Conservation (phyloP, 1,284 basidiomycete genomes). For the Ustilago esculenta region DNA sequence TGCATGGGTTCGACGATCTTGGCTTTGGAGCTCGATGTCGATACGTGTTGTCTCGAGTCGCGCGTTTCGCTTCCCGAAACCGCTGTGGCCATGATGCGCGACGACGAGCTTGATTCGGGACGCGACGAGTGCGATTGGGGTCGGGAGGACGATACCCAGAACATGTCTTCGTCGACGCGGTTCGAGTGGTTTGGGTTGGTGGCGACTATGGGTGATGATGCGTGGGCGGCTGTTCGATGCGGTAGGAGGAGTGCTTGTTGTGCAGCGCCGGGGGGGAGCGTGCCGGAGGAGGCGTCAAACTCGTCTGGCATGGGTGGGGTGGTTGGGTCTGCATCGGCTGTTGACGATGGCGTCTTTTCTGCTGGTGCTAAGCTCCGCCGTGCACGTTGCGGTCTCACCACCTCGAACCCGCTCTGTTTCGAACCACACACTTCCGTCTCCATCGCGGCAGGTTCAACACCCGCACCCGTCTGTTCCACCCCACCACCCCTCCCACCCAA, state of each 20-base stretch:
- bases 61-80: constrained; percentile 13
- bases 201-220: background rate
- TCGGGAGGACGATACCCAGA: constrained; percentile 41
- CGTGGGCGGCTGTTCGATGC: constrained; percentile 6
- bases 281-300: constrained; percentile 31
- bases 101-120: constrained; percentile 12
- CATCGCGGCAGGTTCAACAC: constrained; percentile 42
- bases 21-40: constrained; percentile 14
- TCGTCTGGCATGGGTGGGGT: constrained; percentile 4
- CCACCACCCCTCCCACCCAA: constrained; percentile 21
- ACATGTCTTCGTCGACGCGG: constrained; percentile 37
- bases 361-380: constrained; percentile 21
- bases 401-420: constrained; percentile 44
- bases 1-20: constrained; percentile 45
- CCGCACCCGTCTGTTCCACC: constrained; percentile 25
- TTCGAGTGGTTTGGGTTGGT: constrained; percentile 17
- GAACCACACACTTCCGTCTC: constrained; percentile 29
- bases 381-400: constrained; percentile 46
- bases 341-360: constrained; percentile 31
- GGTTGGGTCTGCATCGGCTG: constrained; percentile 30
- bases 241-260: constrained; percentile 38
- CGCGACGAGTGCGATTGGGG: constrained; percentile 27
- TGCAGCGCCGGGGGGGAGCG: constrained; percentile 34
- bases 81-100: constrained; percentile 15
- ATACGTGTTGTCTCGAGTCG: constrained; percentile 34